Base-by-base conservation (phyloP, 2,329 filamentous ascomycete genomes). In the Orbilia blumenaviensis region DNA sequence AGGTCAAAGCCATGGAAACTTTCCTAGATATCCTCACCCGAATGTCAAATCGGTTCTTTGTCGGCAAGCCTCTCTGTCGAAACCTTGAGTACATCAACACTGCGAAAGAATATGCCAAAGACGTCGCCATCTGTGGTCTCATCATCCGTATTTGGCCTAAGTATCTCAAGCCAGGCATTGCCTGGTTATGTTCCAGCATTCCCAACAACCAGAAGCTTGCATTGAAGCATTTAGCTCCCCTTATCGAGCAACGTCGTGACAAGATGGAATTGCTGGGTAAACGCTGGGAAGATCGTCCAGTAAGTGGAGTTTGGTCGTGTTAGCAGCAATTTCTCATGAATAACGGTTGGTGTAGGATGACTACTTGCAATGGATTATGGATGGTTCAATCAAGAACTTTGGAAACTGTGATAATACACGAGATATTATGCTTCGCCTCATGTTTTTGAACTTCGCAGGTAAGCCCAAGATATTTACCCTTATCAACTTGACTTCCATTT, bases 361-460 rank as follows among this genome's bases (percentile, higher is more conserved):
- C n/a, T 77, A 76, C 18, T 52, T 77, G 10, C 73, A 77, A 36
- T 77, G 73, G 73, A 68, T 77, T 14, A 71, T 77, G 60, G 73
- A 77, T 27, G 66, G 66, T 16, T 60, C 66, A 5, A 46, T 71
- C n/a, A 34, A 72, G 44, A 66, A 72, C 21, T 71, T 72, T 50
- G 73, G 73, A 12, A 66, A 38, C 36, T 66, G 60, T 44, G 54
- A 64, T 12, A 38, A 77, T 27, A 71, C 73, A 0, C 44, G 66
- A 12, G 73, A 77, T 23, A 66, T 77, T 38, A 76, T 77, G 73
- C 50, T 77, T n/a, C 73, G 73, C 29, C 52, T 77, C 12, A 71
- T 77, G 66, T 77, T 77, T 44, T 38, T 77, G 21, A 77, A 77
- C 36, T 77, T 77, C 23, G 73, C 73, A 12, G 73, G 72, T 61